Conservation (phyloP, 495 filamentous ascomycete genomes). For the Daldinia childiae region DNA sequence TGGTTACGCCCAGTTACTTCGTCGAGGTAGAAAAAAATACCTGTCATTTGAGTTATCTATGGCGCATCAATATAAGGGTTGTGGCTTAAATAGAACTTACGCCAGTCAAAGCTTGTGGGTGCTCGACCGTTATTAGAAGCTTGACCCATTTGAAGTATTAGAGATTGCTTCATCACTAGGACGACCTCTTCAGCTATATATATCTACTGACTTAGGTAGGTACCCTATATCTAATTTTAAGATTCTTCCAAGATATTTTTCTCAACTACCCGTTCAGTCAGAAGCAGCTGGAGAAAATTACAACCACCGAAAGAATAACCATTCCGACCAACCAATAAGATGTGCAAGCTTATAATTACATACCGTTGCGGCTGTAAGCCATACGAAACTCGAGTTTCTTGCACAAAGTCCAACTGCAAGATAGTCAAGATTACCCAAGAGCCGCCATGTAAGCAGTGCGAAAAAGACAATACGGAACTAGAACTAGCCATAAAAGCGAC, state of each 20-base stretch:
- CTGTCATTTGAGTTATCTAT: conserved; percentile 14
- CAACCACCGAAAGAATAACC: neutral
- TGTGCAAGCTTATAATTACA: conserved; percentile 34
- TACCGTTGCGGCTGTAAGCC: conserved; percentile 36
- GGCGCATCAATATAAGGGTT: neutral
- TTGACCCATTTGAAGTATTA: neutral
- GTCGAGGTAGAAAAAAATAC: conserved; percentile 11
- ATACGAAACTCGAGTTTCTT: conserved; percentile 24
- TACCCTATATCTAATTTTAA: no score
- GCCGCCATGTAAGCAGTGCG: conserved; percentile 10
- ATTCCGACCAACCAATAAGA: neutral
- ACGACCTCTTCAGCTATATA: neutral
- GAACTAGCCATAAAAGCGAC: neutral
- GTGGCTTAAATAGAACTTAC: conserved; percentile 11
- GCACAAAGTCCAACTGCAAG: conserved; percentile 12
- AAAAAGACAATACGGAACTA: conserved; percentile 6
- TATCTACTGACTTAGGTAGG: no score
- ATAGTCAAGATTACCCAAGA: conserved; percentile 11
- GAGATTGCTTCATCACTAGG: neutral
- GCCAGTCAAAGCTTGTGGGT: conserved; percentile 6
- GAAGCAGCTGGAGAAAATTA: neutral
- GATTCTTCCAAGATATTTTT: neutral
- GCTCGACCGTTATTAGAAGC: neutral
- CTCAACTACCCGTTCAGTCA: neutral
- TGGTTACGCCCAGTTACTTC: conserved; percentile 2